A percentile compares a stretch with the other conserved stretches of the same genome.
phyloP scores from a whole-genome alignment of 495 filamentous ascomycete genomes.

The Rusavskia elegans region DNA sequence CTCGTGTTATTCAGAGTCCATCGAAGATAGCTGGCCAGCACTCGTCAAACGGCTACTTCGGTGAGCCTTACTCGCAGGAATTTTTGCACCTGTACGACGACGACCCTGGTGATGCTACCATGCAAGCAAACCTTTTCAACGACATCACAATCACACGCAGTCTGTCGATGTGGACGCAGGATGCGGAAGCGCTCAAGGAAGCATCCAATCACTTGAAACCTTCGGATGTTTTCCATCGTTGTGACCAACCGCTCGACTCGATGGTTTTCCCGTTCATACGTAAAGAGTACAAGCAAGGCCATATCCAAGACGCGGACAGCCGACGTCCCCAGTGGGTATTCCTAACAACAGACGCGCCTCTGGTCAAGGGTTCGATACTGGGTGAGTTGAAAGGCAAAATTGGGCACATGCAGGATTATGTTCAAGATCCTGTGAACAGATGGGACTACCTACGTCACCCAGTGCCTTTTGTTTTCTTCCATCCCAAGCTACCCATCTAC shows the following conservation, averaged over 20 bases:
- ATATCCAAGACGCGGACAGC: conserved; percentile 26
- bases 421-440: conserved; percentile 50
- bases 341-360: conserved; percentile 44
- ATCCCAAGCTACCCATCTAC: conserved; percentile 66
- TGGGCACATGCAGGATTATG: conserved; percentile 64
- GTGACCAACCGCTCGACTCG: conserved; percentile 37
- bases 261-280: conserved; percentile 32
- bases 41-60: conserved; percentile 33
- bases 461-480: conserved; percentile 74
- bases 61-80: conserved; percentile 51
- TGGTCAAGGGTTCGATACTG: conserved; percentile 52
- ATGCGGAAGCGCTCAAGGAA: conserved; percentile 32
- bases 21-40: conserved; percentile 30
- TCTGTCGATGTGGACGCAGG: conserved; percentile 57
- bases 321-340: conserved; percentile 49
- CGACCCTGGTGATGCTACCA: conserved; percentile 35
- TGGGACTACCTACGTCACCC: conserved; percentile 66
- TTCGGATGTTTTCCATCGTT: conserved; percentile 33
- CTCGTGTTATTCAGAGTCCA: conserved; percentile 32
- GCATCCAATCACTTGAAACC: conserved; percentile 26
- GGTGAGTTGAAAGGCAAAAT: conserved; percentile 81
- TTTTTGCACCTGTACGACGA: conserved; percentile 58
- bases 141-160: conserved; percentile 50
- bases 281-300: conserved; percentile 30
- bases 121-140: conserved; percentile 49